Conservation (phyloP, 2,329 filamentous ascomycete genomes). For the Paecilomyces sp. region DNA sequence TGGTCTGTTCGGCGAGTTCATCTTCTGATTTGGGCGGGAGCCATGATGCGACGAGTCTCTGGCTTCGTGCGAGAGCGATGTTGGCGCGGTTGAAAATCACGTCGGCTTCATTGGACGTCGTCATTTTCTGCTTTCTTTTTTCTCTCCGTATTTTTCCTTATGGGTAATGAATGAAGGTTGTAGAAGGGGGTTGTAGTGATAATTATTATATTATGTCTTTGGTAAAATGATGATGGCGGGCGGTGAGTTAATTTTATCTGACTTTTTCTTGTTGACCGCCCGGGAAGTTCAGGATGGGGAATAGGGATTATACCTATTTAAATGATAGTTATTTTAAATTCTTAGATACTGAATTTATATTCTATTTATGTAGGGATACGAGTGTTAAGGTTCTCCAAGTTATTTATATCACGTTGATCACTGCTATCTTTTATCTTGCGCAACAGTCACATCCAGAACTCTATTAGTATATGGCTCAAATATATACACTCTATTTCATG, state of each 20-base stretch:
- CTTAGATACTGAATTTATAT: neutral
- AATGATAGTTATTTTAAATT: neutral
- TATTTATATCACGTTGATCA: no score
- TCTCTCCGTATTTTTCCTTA: neutral
- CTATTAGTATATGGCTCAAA: neutral
- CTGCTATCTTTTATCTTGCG: no score
- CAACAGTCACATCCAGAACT: neutral
- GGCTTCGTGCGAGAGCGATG: slow-evolving; percentile 47
- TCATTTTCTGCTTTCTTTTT: slow-evolving; percentile 13
- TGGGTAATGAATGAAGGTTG: neutral
- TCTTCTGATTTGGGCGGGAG: slow-evolving; percentile 42
- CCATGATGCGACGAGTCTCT: slow-evolving; percentile 50
- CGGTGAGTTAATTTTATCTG: neutral
- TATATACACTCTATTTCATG: neutral
- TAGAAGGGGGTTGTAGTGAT: no score
- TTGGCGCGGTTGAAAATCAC: slow-evolving; percentile 49
- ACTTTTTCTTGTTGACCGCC: neutral
- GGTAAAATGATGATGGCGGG: neutral
- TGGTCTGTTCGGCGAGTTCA: slow-evolving; percentile 28
- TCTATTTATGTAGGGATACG: no score
- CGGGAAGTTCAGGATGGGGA: neutral
- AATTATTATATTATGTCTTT: no score
- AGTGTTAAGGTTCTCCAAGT: no score
- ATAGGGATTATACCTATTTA: no score
- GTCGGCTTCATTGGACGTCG: slow-evolving; percentile 40